Evolutionary conservation across 75 land plant species (phyloP).

Genomic region (Pinus tabuliformis): DNA sequence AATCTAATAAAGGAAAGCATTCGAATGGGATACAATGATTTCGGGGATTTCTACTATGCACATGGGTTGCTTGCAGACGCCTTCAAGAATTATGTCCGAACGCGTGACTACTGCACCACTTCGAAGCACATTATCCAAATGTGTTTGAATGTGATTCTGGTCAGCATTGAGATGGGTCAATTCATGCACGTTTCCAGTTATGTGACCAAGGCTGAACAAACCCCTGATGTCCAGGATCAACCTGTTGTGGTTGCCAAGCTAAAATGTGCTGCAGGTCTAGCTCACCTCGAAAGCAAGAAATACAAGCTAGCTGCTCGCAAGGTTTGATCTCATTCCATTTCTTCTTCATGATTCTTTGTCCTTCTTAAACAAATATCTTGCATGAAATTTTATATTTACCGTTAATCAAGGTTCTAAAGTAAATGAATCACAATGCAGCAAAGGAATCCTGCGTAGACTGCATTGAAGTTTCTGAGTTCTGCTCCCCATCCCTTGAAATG

Average conservation of each 20-base stretch:
- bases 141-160: constrained; percentile 92
- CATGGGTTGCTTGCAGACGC: constrained; percentile 89
- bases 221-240: constrained; percentile 72
- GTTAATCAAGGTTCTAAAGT: too few species aligned
- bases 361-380: background rate
- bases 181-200: constrained; percentile 91
- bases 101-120: constrained; percentile 97
- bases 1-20: constrained; percentile 98
- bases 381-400: background rate
- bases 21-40: constrained; percentile 96
- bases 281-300: constrained; percentile 75
- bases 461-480: too few species aligned
- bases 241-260: constrained; percentile 56
- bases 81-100: constrained; percentile 85
- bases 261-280: constrained; percentile 83
- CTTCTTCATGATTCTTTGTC: background rate
- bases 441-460: too few species aligned
- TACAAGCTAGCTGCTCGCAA: constrained; percentile 98
- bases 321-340: constrained; percentile 34
- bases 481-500: too few species aligned
- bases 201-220: constrained; percentile 91
- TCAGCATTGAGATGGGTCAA: constrained; percentile 97
- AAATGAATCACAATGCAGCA: too few species aligned
- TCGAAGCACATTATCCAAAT: constrained; percentile 89
- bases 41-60: constrained; percentile 90